Base-by-base conservation (phyloP, 208 protist genomes). In the Phytomonas serpens region DNA sequence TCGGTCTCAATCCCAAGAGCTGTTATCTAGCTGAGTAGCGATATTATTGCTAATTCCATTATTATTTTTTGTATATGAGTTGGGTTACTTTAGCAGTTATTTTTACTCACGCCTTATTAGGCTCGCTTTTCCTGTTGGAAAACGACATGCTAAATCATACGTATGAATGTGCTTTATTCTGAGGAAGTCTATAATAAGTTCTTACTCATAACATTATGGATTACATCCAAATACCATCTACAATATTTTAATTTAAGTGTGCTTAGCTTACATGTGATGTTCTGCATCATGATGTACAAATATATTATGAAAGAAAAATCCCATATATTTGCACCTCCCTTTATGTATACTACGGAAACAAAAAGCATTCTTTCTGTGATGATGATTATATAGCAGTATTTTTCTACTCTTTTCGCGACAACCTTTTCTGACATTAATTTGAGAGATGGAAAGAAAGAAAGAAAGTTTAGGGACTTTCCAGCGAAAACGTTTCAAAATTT, bases 361-460 rank as follows among this genome's bases (percentile, higher is more conserved):
- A 61, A 19, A 57, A 1, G 23, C 40, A 23, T 16, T 3, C 63
- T 1, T 67, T 27, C n/a, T 57, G 16, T 51, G 40, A 67, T 67
- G 23, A 27, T 27, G 1, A 51, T 23, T 67, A 47, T 27, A 19
- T 3, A 47, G 33, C 7, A 70, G 64, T 64, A 9, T 64, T 64
- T 64, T 68, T 7, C 65, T 9, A 68, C 16, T 61, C 36, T 64
- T 67, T 31, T 34, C 47, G n/a, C 2, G 13, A 69, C 62, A 68
- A 34, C 23, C 68, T 33, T 65, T n/a, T 38, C 1, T 36, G 33
- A 30, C 69, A 52, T 71, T 66, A 31, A 34, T 31, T 63, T 64
- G 4, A 31, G 52, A 37, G 38, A n/a, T 40, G 10, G 4, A 9
- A 27, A 57, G 27, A 57, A 57, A 16, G 4, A 16, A 52, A 57